These are phyloP conservation scores for Cladobotryum protrusum DNA, from an alignment of 2,329 filamentous ascomycete species.

Conservation along the genomic window DNA sequence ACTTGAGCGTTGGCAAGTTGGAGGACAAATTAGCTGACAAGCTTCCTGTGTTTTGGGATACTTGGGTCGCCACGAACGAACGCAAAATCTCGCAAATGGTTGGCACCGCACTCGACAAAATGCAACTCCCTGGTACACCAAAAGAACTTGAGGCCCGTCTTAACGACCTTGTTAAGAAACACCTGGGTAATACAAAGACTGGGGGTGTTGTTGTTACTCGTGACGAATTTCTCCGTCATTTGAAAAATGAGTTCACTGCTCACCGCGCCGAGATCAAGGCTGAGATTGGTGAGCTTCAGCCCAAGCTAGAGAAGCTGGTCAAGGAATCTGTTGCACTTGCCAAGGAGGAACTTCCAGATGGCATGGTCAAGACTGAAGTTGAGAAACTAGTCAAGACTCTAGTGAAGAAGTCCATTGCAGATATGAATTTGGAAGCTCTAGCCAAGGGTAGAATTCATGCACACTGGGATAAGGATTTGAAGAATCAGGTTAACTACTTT, in stretches of 20 bases:
- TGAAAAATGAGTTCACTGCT: slow-evolving; percentile 33
- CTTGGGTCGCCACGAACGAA: slow-evolving; percentile 48
- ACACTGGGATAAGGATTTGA: slow-evolving; percentile 38
- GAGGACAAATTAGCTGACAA: slow-evolving; percentile 24
- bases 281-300: slow-evolving; percentile 34
- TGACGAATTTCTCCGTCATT: slow-evolving; percentile 42
- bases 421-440: slow-evolving; percentile 41
- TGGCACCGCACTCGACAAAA: slow-evolving; percentile 27
- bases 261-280: slow-evolving; percentile 34
- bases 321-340: slow-evolving; percentile 24
- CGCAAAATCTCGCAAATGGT: slow-evolving; percentile 28
- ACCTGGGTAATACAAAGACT: slow-evolving; percentile 25
- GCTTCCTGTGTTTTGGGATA: slow-evolving; percentile 40
- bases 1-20: slow-evolving; percentile 19
- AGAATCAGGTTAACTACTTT: slow-evolving; percentile 67
- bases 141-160: slow-evolving; percentile 30
- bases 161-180: slow-evolving; percentile 31
- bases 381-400: slow-evolving; percentile 33
- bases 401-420: slow-evolving; percentile 37
- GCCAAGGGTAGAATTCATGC: slow-evolving; percentile 41
- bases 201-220: slow-evolving; percentile 37
- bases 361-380: slow-evolving; percentile 37
- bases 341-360: slow-evolving; percentile 18
- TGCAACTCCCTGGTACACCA: slow-evolving; percentile 28
- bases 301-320: slow-evolving; percentile 28